A percentile compares a stretch with the other conserved stretches of the same genome.
Conservation (phyloP, 306 rosid genomes). For the Inga oerstediana region DNA sequence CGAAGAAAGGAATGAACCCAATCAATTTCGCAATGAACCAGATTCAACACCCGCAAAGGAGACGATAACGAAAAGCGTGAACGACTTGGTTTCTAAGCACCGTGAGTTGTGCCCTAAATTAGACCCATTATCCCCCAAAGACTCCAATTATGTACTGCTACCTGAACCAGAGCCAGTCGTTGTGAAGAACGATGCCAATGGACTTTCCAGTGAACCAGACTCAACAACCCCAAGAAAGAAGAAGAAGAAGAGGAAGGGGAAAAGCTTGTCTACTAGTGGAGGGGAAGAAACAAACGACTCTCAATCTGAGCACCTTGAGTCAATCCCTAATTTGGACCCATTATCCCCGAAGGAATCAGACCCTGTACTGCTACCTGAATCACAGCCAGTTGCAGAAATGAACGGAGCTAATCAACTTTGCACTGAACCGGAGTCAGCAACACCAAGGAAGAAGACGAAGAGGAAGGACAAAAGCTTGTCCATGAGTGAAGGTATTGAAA, state of each 20-base stretch:
- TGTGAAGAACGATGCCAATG: neutral
- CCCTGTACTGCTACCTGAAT: neutral
- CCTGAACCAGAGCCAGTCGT: conserved; percentile 43
- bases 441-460: conserved; percentile 35
- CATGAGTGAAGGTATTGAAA: conserved; percentile 14
- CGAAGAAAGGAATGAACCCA: neutral
- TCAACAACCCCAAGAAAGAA: conserved; percentile 32
- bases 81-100: neutral
- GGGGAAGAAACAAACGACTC: conserved; percentile 13
- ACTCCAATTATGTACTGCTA: conserved; percentile 25
- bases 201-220: conserved; percentile 33
- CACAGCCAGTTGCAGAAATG: neutral
- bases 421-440: conserved; percentile 9
- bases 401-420: neutral
- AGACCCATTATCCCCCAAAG: conserved; percentile 45
- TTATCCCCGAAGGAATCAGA: conserved; percentile 9
- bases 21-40: conserved; percentile 21
- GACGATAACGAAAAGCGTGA: conserved; percentile 14
- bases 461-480: conserved; percentile 21
- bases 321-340: conserved; percentile 38
- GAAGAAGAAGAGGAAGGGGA: conserved; percentile 6
- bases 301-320: neutral
- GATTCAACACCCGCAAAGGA: conserved; percentile 38
- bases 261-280: conserved; percentile 31
- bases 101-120: neutral